These are phyloP conservation scores for Bryoerythrophyllum caledonicum DNA, from an alignment of 225 moss, liverwort and hornwort genomes.

Conservation along the genomic window DNA sequence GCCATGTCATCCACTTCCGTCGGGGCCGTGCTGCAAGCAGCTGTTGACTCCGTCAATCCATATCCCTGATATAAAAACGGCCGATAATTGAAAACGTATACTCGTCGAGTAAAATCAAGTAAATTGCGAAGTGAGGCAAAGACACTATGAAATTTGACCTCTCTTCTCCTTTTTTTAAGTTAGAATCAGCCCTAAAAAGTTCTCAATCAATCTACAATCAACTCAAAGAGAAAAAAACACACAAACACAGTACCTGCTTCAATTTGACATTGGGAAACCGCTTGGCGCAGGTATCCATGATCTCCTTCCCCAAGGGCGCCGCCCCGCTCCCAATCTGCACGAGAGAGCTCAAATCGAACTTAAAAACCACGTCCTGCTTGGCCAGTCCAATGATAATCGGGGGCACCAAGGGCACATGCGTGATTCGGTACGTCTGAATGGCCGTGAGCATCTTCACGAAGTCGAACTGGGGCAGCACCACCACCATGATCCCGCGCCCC, in stretches of 20 bases:
- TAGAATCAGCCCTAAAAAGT: no score
- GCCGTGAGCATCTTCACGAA: constrained; percentile 54
- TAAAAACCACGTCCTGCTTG: constrained; percentile 48
- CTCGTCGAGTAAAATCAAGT: neutral
- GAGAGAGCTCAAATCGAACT: constrained; percentile 63
- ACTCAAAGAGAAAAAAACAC: no score
- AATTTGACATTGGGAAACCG: constrained; percentile 50
- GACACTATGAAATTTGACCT: no score
- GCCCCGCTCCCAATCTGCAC: constrained; percentile 51
- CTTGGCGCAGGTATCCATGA: constrained; percentile 42
- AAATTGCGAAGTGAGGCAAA: no score
- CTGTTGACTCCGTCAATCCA: constrained; percentile 66
- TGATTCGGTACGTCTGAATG: constrained; percentile 45
- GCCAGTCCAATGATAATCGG: constrained; percentile 58
- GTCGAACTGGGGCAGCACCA: constrained; percentile 52
- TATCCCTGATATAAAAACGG: constrained; percentile 47
- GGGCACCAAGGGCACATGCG: constrained; percentile 55
- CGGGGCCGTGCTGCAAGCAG: constrained; percentile 33
- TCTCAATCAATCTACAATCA: no score
- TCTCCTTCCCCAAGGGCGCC: constrained; percentile 56
- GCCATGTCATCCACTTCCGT: constrained; percentile 34
- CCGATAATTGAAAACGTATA: neutral
- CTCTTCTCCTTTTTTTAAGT: no score
- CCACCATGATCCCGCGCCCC: constrained; percentile 38
- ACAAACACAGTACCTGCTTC: constrained; percentile 43